Percentiles rank a stretch among this genome's conserved stretches.
Conservation (phyloP, 1,139 yeast genomes). For the Lodderomyces theae region DNA sequence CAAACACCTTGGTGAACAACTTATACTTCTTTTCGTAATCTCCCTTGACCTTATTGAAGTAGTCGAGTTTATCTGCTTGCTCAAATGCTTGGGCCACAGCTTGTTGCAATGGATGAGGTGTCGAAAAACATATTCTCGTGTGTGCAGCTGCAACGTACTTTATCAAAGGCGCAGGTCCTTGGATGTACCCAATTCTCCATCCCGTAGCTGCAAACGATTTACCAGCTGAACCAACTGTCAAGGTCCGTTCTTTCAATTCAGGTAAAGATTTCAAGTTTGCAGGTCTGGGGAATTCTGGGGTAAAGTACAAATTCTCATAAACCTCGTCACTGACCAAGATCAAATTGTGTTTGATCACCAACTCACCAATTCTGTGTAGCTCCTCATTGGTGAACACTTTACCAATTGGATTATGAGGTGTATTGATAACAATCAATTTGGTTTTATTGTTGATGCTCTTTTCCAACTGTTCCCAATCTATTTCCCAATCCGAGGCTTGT, state of each 20-base stretch:
- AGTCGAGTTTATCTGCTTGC: conserved; percentile 57
- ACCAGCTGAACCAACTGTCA: conserved; percentile 96
- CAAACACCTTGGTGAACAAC: conserved; percentile 72
- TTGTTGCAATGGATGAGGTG: conserved; percentile 93
- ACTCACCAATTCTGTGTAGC: conserved; percentile 66
- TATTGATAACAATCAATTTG: conserved; percentile 80
- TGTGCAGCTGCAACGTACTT: conserved; percentile 86
- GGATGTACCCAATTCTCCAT: conserved; percentile 96
- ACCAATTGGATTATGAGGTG: conserved; percentile 97
- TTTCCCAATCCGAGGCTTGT: conserved; percentile 80
- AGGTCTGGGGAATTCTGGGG: conserved; percentile 69
- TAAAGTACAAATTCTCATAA: conserved; percentile 81
- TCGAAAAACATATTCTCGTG: conserved; percentile 84
- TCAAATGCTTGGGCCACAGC: conserved; percentile 79
- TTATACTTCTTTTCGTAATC: conserved; percentile 69
- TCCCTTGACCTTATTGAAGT: conserved; percentile 66
- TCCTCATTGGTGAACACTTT: conserved; percentile 79
- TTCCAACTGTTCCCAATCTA: conserved; percentile 76
- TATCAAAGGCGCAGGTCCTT: conserved; percentile 80
- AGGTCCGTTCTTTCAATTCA: conserved; percentile 72
- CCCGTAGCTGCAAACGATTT: conserved; percentile 98
- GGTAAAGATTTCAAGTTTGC: conserved; percentile 69
- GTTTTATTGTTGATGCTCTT: conserved; percentile 70
- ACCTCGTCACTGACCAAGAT: conserved; percentile 89
- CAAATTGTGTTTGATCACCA: conserved; percentile 81